These are phyloP conservation scores for Dioszegia hungarica DNA, from an alignment of 768 basidiomycete species.

Conservation along the genomic window DNA sequence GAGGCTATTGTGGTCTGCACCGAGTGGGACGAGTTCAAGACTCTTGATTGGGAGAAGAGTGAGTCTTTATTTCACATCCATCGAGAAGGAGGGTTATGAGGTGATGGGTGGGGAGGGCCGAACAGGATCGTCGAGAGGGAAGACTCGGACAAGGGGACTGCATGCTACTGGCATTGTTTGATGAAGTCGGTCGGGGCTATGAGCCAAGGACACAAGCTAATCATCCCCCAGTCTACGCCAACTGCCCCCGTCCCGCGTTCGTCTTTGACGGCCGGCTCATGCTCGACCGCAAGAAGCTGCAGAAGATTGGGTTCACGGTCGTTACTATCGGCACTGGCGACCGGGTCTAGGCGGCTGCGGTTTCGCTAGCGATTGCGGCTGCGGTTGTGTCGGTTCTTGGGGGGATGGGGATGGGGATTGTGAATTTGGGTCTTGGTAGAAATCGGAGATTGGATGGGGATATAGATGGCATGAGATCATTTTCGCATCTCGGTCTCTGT, in stretches of 20 bases:
- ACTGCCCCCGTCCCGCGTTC: constrained; percentile 98
- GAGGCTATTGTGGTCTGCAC: constrained; percentile 96
- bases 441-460: no score
- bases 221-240: constrained; percentile 56
- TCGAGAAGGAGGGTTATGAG: no score
- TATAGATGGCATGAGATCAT: no score
- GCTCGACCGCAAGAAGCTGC: constrained; percentile 72
- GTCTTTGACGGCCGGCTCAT: constrained; percentile 75
- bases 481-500: no score
- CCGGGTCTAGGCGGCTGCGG: constrained; percentile 21
- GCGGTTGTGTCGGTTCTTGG: no score
- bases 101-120: no score
- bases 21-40: constrained; percentile 90
- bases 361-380: neutral
- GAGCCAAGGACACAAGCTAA: neutral
- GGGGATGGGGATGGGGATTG: no score
- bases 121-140: no score
- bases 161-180: no score
- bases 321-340: constrained; percentile 50
- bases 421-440: neutral
- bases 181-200: no score
- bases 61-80: constrained; percentile 3
- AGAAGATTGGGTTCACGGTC: constrained; percentile 78
- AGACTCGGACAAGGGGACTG: no score
- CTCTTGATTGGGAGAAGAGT: constrained; percentile 77